Percentiles rank a stretch among this genome's conserved stretches.
These are phyloP conservation scores for Solanum hybrid DNA, from an alignment of 305 asterid genomes.

Conservation along the genomic window DNA sequence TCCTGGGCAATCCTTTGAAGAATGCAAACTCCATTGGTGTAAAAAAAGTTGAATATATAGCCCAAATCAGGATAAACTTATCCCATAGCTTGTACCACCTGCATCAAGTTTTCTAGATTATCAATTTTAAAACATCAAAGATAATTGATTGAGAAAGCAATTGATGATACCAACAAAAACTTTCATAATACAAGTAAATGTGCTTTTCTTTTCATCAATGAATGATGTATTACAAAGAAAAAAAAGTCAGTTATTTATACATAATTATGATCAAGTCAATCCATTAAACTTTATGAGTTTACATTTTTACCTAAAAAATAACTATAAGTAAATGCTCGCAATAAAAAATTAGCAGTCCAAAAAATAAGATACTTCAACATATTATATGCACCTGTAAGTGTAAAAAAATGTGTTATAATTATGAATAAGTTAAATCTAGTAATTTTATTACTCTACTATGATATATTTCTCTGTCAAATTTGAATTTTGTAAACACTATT, in stretches of 20 bases:
- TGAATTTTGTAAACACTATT: background rate
- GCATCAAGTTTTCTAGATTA: background rate
- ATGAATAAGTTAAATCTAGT: background rate
- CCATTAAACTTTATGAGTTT: background rate
- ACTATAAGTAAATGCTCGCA: background rate
- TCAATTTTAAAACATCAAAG: background rate
- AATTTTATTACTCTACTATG: background rate
- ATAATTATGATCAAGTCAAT: background rate
- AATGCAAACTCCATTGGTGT: slow-evolving; percentile 92
- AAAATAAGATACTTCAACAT: background rate
- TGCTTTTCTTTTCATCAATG: background rate
- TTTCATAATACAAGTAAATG: background rate
- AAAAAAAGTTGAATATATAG: slow-evolving; percentile 75
- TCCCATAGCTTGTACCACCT: slow-evolving; percentile 90
- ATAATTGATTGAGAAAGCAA: background rate
- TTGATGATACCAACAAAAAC: too few relatives aligned
- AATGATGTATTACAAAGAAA: background rate
- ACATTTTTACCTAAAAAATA: background rate
- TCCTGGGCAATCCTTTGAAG: slow-evolving; percentile 74
- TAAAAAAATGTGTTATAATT: background rate
- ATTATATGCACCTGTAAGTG: background rate
- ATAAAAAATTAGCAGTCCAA: background rate
- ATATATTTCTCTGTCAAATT: background rate
- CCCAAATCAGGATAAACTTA: slow-evolving; percentile 77
- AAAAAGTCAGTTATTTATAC: background rate